Evolutionary conservation across 2,329 filamentous ascomycete genomes (phyloP).

Genomic region (Ophiocordyceps polyrhachis-furcata): DNA sequence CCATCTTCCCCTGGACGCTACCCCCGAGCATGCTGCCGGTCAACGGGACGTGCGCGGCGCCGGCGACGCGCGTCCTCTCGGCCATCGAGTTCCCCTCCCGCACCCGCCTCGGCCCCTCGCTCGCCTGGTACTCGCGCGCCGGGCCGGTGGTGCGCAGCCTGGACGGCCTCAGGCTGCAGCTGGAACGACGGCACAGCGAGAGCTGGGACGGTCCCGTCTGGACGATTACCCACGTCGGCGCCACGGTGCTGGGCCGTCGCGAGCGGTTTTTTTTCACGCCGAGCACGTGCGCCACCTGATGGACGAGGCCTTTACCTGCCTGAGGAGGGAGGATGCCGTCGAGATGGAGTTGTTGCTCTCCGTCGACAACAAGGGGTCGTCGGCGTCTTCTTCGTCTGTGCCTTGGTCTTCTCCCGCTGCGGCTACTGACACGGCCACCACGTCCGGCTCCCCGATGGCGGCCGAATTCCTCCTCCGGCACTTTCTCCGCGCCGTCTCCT

Average conservation of each 20-base stretch:
- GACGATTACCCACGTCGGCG: conserved; percentile 65
- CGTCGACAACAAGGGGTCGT: conserved; percentile 3
- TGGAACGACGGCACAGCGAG: conserved; percentile 42
- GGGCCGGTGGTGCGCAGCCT: conserved; percentile 31
- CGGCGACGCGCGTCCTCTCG: conserved; percentile 53
- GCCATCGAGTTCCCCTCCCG: conserved; percentile 41
- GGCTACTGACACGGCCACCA: background rate
- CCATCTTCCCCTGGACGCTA: conserved; percentile 84
- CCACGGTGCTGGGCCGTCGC: conserved; percentile 65
- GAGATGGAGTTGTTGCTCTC: conserved; percentile 46
- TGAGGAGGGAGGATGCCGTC: conserved; percentile 53
- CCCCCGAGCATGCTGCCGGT: conserved; percentile 54
- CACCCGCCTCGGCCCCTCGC: conserved; percentile 14
- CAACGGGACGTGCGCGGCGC: conserved; percentile 58
- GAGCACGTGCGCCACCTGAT: conserved; percentile 57
- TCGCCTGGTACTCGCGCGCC: conserved; percentile 15
- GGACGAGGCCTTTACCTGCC: conserved; percentile 68
- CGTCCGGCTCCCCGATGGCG: conserved; percentile 4
- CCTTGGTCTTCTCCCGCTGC: background rate
- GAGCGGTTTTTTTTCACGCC: conserved; percentile 65
- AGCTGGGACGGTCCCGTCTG: conserved; percentile 28
- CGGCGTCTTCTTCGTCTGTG: background rate
- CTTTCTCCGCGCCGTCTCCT: conserved; percentile 26
- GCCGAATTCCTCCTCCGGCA: conserved; percentile 26
- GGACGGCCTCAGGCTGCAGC: conserved; percentile 41